Conservation (phyloP, 305 asterid genomes). For the Rubia tinctorum region DNA sequence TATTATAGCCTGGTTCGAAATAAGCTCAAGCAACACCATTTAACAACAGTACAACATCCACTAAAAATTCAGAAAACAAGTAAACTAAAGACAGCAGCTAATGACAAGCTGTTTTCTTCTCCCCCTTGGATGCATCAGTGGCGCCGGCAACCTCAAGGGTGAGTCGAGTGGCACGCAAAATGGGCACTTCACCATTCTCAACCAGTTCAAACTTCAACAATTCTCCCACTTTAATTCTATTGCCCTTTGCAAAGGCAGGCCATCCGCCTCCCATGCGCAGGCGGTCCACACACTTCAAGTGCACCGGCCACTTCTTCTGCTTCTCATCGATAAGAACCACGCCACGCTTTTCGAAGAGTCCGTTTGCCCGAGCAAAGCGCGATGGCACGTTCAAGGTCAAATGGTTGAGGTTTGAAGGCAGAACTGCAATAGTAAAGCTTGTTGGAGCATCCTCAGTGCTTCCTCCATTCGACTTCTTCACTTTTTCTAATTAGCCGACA, state of each 20-base stretch:
- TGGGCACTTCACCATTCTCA: background rate
- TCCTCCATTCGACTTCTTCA: background rate
- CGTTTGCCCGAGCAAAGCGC: too few relatives aligned
- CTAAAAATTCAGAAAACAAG: too few relatives aligned
- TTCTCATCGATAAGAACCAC: background rate
- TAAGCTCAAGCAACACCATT: too few relatives aligned
- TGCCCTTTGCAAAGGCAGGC: background rate
- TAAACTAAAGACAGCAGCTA: too few relatives aligned
- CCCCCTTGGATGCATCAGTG: too few relatives aligned
- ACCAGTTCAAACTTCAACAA: background rate
- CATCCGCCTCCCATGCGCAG: background rate
- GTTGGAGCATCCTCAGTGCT: background rate
- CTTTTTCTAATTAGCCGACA: background rate
- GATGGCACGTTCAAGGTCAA: background rate
- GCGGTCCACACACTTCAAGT: background rate
- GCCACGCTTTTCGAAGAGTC: background rate
- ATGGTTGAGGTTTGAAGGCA: background rate
- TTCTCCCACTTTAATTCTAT: background rate
- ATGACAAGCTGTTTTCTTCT: too few relatives aligned
- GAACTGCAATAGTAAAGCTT: background rate
- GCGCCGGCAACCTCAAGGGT: too few relatives aligned
- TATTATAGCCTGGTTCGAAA: too few relatives aligned
- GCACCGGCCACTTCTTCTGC: background rate
- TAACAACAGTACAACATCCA: too few relatives aligned
- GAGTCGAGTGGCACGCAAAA: background rate